phyloP scores from a whole-genome alignment of 1,284 basidiomycete genomes.

The Naganishia cerealis region DNA sequence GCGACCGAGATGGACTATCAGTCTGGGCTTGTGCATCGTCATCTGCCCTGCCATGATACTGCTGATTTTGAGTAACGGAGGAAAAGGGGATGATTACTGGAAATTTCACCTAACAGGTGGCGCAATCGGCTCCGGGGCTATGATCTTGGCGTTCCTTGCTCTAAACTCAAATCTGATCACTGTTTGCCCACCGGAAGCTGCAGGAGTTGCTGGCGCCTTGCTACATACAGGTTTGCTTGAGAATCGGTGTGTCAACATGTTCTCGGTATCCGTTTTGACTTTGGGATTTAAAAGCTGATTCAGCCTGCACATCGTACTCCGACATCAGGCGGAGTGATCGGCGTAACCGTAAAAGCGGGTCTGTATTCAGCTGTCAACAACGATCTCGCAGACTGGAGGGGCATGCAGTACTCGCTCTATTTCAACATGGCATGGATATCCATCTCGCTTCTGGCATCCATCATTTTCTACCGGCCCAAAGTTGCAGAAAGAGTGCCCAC shows the following conservation, averaged over 20 bases:
- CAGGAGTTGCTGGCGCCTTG: constrained; percentile 5
- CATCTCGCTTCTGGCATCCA: neutral
- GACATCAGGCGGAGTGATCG: constrained; percentile 39
- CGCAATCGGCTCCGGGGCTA: neutral
- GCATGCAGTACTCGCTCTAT: constrained; percentile 43
- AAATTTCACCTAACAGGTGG: neutral
- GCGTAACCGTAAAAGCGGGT: constrained; percentile 47
- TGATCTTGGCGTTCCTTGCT: constrained; percentile 6
- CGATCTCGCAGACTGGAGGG: constrained; percentile 40
- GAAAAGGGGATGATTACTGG: constrained; percentile 13
- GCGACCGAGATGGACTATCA: neutral
- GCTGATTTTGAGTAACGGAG: neutral
- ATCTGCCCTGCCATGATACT: constrained; percentile 3
- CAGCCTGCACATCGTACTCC: neutral
- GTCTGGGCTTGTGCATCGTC: neutral
- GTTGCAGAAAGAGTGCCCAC: too few species aligned
- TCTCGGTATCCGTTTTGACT: constrained; percentile 35
- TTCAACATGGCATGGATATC: constrained; percentile 36
- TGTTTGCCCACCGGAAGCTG: neutral
- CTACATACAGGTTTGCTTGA: constrained; percentile 18
- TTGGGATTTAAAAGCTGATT: neutral
- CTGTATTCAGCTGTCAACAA: constrained; percentile 45
- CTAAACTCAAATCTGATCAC: constrained; percentile 38
- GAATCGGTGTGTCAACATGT: constrained; percentile 38
- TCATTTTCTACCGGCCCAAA: neutral